Conservation (phyloP, 2,329 filamentous ascomycete genomes). For the Grosmannia huntii region DNA sequence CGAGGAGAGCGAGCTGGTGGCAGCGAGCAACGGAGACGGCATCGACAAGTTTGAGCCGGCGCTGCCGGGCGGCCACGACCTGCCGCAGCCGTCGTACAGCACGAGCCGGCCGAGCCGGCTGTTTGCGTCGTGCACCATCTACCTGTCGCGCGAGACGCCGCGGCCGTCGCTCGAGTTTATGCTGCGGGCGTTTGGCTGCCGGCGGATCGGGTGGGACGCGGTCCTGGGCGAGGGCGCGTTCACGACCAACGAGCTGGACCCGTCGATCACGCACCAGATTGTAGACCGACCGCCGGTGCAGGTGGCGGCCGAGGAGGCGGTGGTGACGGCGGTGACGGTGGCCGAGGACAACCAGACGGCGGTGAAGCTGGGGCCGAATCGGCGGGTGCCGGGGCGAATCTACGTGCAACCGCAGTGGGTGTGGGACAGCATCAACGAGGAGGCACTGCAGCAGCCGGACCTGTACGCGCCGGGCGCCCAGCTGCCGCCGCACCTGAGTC, state of each 20-base stretch:
- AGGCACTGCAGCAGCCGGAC: constrained; percentile 74
- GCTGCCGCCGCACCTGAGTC: constrained; percentile 86
- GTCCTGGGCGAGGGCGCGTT: constrained; percentile 86
- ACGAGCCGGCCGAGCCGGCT: constrained; percentile 58
- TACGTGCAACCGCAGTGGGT: constrained; percentile 98
- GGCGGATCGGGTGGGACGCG: constrained; percentile 86
- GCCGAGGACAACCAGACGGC: constrained; percentile 49
- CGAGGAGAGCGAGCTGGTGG: constrained; percentile 22
- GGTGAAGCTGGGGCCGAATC: constrained; percentile 46
- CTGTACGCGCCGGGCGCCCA: constrained; percentile 81
- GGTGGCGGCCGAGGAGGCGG: constrained; percentile 34
- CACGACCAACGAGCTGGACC: constrained; percentile 77
- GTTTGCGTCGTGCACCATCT: constrained; percentile 83
- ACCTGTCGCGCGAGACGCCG: constrained; percentile 85
- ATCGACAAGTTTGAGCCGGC: constrained; percentile 89
- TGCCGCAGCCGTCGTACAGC: constrained; percentile 62
- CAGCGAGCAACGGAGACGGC: constrained; percentile 31
- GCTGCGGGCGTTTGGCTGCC: constrained; percentile 87
- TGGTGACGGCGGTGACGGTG: constrained; percentile 15
- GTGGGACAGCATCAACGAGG: constrained; percentile 92
- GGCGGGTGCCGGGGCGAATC: constrained; percentile 75
- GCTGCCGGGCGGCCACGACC: constrained; percentile 70
- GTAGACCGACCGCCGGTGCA: constrained; percentile 77
- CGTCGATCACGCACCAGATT: constrained; percentile 88
- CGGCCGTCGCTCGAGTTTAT: constrained; percentile 85